Conservation (phyloP, 2,329 filamentous ascomycete genomes). For the Fusarium oxysporum region DNA sequence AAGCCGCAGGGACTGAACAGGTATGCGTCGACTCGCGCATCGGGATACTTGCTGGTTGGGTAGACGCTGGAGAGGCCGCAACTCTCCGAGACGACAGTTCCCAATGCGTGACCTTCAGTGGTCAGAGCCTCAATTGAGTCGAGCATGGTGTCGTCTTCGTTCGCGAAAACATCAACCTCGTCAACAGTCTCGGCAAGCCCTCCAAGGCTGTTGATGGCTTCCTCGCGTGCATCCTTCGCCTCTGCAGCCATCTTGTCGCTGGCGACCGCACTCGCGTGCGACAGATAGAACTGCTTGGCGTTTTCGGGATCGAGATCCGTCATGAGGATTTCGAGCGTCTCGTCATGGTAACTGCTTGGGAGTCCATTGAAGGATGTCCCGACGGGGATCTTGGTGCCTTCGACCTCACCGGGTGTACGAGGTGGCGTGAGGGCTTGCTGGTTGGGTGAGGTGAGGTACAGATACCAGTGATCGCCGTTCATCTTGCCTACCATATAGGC, state of each 20-base stretch:
- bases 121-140: slow-evolving; percentile 78
- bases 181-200: slow-evolving; percentile 66
- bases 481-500: slow-evolving; percentile 99
- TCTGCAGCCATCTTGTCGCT: slow-evolving; percentile 80
- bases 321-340: slow-evolving; percentile 82
- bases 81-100: slow-evolving; percentile 88
- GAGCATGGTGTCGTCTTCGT: slow-evolving; percentile 64
- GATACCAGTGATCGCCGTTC: slow-evolving; percentile 99
- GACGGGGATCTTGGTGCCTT: slow-evolving; percentile 66
- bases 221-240: slow-evolving; percentile 71
- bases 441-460: slow-evolving; percentile 93
- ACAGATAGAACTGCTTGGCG: slow-evolving; percentile 77
- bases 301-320: slow-evolving; percentile 76
- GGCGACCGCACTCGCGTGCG: slow-evolving; percentile 87
- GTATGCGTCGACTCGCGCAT: slow-evolving; percentile 94
- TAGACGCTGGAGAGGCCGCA: slow-evolving; percentile 94
- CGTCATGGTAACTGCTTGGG: slow-evolving; percentile 70
- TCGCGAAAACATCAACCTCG: slow-evolving; percentile 85
- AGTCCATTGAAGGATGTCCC: slow-evolving; percentile 55
- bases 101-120: slow-evolving; percentile 93
- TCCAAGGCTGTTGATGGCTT: slow-evolving; percentile 69
- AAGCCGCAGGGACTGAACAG: slow-evolving; percentile 97
- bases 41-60: slow-evolving; percentile 85
- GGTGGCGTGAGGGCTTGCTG: slow-evolving; percentile 83
- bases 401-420: slow-evolving; percentile 72